Evolutionary conservation across 306 rosid species (phyloP), one percentile per base, ranked within the genome.

Genomic region (Gynostemma pentaphyllum): DNA sequence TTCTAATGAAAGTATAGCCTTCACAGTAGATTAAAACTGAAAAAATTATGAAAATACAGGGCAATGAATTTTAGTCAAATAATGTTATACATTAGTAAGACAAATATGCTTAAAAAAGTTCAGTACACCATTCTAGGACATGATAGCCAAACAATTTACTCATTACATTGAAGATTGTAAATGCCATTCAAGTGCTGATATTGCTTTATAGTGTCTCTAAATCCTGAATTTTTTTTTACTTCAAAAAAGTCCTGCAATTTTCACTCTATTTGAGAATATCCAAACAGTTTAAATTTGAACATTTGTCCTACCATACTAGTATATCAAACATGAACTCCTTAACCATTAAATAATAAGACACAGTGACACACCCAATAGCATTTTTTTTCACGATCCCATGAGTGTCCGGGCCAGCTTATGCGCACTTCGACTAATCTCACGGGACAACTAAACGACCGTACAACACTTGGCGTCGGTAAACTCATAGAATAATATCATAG

Each of bases 291-390:
- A 13, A 12, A 21, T 59, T 19, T 37, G 32, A 21, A 37, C 48
- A 21, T 39, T 22, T 22, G 5, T 22, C 34, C 48, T 39, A 22
- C 8, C 66, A 22, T 60, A 60, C 48, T 39, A 60, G 22, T 5
- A 60, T 60, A 60, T 39, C 66, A 60, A 39, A 60, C 48, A 60
- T 39, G 14, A 60, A 60, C 22, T 39, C 48, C 22, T 59, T 59
- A 59, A 23, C 46, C 46, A 42, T 42, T 21, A 23, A 39, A n/a
- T n/a, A n/a, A n/a, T n/a, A 19, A n/a, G n/a, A n/a, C n/a, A n/a
- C n/a, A n/a, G n/a, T 0, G 65, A 13, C 21, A 3, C 26, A 39
- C 66, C 29, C 21, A 60, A n/a, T n/a, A n/a, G n/a, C n/a, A n/a
- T n/a, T n/a, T n/a, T n/a, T n/a, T n/a, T n/a, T n/a, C n/a, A n/a